Evolutionary conservation across 1,284 basidiomycete genomes (phyloP), one percentile per base, ranked within the genome.

Genomic region (Agroathelia rolfsii): DNA sequence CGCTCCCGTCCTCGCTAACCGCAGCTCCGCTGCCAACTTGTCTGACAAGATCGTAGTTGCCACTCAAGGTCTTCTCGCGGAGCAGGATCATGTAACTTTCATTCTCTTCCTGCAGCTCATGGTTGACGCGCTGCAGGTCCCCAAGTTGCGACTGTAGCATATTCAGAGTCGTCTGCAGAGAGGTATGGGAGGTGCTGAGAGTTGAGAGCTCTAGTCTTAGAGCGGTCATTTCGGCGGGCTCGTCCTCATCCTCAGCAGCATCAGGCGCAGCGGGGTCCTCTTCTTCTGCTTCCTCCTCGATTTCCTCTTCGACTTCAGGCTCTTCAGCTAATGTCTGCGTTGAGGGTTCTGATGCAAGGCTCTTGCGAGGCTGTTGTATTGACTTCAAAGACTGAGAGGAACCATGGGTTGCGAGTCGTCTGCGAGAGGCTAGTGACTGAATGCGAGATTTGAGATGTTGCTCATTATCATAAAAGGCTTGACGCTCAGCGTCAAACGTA

Each of bases 51-150:
- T 86, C 76, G 47, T 88, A 83, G 44, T 86, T 76, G 2, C 90
- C 90, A 41, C 69, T 89, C 24, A 96, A 61, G 0, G 92, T 95
- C 58, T 73, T 78, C 59, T 95, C 89, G 38, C 86, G 68, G 17
- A 95, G 61, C 27, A 96, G 66, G 40, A 90, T 86, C 67, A 93
- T 89, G 61, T 89, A 96, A 30, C 85, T 84, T 57, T 94, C 89
- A 54, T 94, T 95, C 49, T 95, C 90, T 52, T 95, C 90, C 53
- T 87, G 83, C 24, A 87, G 50, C 40, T 81, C 76, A 44, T 77
- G 70, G 49, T 87, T 87, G 43, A 87, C 83, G 35, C 84, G 64
- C 53, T 84, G 81, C 32, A 87, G 55, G 44, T 87, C 83, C 21
- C 76, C 62, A 3, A 87, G 65, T 46, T 87, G 82, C 2, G 72